phyloP scores from a whole-genome alignment of 2,329 filamentous ascomycete species.

The Basipetospora chlamydospora region DNA sequence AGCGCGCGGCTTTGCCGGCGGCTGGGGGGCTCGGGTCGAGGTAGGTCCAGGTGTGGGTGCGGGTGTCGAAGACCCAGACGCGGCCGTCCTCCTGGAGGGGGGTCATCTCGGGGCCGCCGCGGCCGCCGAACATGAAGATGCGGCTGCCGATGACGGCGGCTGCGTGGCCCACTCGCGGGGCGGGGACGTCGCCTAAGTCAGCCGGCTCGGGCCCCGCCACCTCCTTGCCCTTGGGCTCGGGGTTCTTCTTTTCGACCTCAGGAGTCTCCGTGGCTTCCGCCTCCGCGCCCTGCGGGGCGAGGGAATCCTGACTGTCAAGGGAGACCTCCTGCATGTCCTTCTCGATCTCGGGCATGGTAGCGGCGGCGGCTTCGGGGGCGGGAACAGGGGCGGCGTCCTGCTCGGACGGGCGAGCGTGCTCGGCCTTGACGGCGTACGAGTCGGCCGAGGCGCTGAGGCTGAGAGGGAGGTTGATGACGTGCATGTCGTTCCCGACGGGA shows the following conservation, averaged over 20 bases:
- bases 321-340: slow-evolving; percentile 27
- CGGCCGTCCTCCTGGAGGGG: slow-evolving; percentile 61
- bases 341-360: slow-evolving; percentile 13
- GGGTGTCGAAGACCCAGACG: slow-evolving; percentile 63
- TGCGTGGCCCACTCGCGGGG: slow-evolving; percentile 59
- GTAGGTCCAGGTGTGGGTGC: slow-evolving; percentile 46
- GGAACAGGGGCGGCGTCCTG: slow-evolving; percentile 7
- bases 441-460: slow-evolving; percentile 39
- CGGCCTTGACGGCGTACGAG: slow-evolving; percentile 41
- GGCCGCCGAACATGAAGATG: slow-evolving; percentile 72
- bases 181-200: slow-evolving; percentile 35
- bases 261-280: neutral
- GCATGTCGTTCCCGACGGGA: slow-evolving; percentile 59
- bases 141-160: slow-evolving; percentile 51
- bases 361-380: slow-evolving; percentile 4
- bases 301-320: slow-evolving; percentile 15
- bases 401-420: slow-evolving; percentile 19
- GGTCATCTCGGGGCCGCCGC: slow-evolving; percentile 52
- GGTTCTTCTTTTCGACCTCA: slow-evolving; percentile 10
- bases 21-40: slow-evolving; percentile 40
- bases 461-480: slow-evolving; percentile 47
- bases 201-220: slow-evolving; percentile 11
- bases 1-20: slow-evolving; percentile 23
- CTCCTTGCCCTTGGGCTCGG: slow-evolving; percentile 25
- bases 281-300: slow-evolving; percentile 10